Evolutionary conservation across 441 rosid genomes (phyloP), one percentile per base, ranked within the genome.

Genomic region (Pelargonium australe): DNA sequence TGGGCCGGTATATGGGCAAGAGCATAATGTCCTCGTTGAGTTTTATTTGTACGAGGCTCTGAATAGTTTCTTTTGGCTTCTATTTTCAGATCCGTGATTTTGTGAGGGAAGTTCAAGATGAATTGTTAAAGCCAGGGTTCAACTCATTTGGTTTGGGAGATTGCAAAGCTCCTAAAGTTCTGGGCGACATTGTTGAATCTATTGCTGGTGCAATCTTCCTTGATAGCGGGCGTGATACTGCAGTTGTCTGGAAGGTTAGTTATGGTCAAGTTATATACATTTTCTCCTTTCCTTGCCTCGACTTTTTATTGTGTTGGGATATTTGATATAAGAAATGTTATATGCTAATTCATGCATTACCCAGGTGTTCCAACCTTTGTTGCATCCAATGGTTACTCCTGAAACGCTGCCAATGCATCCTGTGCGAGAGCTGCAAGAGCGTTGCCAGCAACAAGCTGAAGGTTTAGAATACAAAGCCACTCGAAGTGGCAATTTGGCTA

Each of bases 331-430:
- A 37, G 16, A 63, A 51, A 43, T 11, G 55, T 47, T 7, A 57
- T 43, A 44, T 68, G 60, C n/a, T 13, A 2, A 17, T 66, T 40
- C 17, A 14, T 40, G 67, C 12, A 60, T 17, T 63, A 31, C 43
- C 3, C 80, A 95, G 99, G 99, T 86, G 66, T 95, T 95, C 75
- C 94, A 90, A 70, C 98, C 98, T 28, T 74, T 95, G 72, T 82
- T 95, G 82, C 92, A 90, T 34, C 98, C 99, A 16, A 92, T 95
- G 95, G 99, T 95, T 68, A 95, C 99, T 64, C 99, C 99, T 60
- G 99, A 95, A 72, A 95, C 95, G 41, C 91, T 95, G 20, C 99
- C 98, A 12, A 95, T 95, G 99, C 99, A 95, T 86, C 99, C 99
- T 28, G 99, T 95, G 25, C 77, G 99, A 79, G 99, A 92, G 84